Evolutionary conservation across 495 filamentous ascomycete genomes (phyloP).

Genomic region (Xylaria longipes): DNA sequence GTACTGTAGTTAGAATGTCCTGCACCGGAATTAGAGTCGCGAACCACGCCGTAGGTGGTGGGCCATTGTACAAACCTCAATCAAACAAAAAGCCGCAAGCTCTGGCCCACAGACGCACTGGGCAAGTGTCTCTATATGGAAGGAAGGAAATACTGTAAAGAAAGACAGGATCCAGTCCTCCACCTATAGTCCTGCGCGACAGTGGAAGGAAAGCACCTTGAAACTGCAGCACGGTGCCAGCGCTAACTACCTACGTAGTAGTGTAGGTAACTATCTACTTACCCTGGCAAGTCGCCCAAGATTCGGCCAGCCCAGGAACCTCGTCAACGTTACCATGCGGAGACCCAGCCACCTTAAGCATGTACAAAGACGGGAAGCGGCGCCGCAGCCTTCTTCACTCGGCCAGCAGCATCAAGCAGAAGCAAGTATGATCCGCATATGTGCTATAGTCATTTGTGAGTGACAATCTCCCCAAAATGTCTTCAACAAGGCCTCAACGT

Average conservation of each 20-base stretch:
- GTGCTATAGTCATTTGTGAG: conserved; percentile 30
- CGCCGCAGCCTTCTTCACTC: conserved; percentile 24
- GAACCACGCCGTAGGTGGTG: background rate
- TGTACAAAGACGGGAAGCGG: conserved; percentile 25
- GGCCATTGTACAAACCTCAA: background rate
- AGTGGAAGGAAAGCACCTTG: background rate
- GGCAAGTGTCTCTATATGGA: background rate
- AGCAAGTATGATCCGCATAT: conserved; percentile 49
- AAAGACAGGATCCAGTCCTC: background rate
- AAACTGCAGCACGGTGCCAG: background rate
- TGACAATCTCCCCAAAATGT: conserved; percentile 34
- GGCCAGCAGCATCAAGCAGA: conserved; percentile 39
- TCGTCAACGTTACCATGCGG: conserved; percentile 26
- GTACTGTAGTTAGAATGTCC: background rate
- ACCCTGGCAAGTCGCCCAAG: background rate
- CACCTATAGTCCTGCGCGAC: background rate
- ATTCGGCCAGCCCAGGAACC: conserved; percentile 21
- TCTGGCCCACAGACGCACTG: background rate
- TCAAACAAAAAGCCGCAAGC: conserved; percentile 24
- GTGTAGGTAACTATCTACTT: no score
- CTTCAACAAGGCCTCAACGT: conserved; percentile 24
- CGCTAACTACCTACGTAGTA: background rate
- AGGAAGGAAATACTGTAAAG: background rate
- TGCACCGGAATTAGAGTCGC: background rate
- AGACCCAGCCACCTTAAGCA: conserved; percentile 19